These are phyloP conservation scores for Lactifluus rugatus DNA, from an alignment of 768 basidiomycete species.

Conservation along the genomic window DNA sequence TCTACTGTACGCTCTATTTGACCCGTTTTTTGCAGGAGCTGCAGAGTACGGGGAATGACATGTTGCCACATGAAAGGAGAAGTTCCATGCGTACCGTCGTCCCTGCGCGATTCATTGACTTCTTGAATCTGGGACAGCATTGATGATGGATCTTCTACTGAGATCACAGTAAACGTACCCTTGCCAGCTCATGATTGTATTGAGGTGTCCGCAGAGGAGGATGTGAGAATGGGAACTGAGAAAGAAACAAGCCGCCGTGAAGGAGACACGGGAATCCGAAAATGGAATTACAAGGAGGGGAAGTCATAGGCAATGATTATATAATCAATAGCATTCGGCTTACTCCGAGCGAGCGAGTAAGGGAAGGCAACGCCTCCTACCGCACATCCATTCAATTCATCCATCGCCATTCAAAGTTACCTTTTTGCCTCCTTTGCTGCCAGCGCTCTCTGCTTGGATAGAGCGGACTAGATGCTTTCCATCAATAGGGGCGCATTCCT, in stretches of 20 bases:
- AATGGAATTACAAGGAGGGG: neutral
- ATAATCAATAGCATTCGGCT: neutral
- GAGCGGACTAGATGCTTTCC: neutral
- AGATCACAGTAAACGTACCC: neutral
- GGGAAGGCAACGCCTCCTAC: neutral
- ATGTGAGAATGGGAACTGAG: neutral
- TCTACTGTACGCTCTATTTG: slow-evolving; percentile 96
- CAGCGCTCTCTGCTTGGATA: neutral
- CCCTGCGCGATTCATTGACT: slow-evolving; percentile 83
- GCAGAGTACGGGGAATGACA: slow-evolving; percentile 10
- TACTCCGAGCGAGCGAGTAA: neutral
- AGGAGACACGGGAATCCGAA: neutral
- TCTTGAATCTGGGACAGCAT: slow-evolving; percentile 62
- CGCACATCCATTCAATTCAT: neutral
- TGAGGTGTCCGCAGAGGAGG: neutral
- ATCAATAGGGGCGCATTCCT: neutral
- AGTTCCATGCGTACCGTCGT: slow-evolving; percentile 55
- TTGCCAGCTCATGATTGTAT: slow-evolving; percentile 14
- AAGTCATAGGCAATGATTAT: neutral
- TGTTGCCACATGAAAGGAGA: slow-evolving; percentile 7
- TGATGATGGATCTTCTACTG: neutral
- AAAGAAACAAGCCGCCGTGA: neutral
- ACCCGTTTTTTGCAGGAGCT: slow-evolving; percentile 96
- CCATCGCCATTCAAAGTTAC: neutral
- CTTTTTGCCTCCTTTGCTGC: neutral